Conservation (phyloP, 73 alveolate species). For the Paramecium tetraurelia region DNA sequence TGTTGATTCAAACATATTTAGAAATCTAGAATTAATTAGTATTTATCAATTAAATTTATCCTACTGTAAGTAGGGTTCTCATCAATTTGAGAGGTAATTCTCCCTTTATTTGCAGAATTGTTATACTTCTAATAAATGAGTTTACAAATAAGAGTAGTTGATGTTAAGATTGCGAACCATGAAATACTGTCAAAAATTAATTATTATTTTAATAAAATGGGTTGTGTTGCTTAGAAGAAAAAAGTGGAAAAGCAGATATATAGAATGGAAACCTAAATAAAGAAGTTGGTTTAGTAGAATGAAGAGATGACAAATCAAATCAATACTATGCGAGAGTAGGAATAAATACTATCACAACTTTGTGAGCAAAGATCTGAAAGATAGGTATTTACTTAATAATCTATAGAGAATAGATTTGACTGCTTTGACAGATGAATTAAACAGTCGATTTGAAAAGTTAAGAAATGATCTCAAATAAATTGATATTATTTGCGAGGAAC, state of each 20-base stretch:
- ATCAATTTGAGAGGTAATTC: too few relatives aligned
- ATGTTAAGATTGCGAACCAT: not conserved
- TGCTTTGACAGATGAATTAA: conserved; percentile 32
- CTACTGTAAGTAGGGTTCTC: too few relatives aligned
- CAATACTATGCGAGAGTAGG: not conserved
- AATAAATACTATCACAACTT: not conserved
- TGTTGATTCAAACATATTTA: too few relatives aligned
- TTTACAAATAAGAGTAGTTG: too few relatives aligned
- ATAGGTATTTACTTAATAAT: not conserved
- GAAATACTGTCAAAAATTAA: not conserved
- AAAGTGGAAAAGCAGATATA: not conserved
- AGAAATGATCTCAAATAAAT: not conserved
- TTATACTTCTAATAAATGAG: too few relatives aligned
- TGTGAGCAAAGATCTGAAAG: conserved; percentile 34
- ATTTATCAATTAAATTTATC: too few relatives aligned
- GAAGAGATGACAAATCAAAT: not conserved
- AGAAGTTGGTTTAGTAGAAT: not conserved
- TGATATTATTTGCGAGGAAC: not conserved
- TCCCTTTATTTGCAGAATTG: too few relatives aligned
- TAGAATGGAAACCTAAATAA: not conserved
- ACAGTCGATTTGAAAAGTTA: not conserved
- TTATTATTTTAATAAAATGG: not conserved
- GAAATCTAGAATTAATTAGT: too few relatives aligned
- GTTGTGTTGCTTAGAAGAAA: not conserved
- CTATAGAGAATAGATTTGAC: conserved; percentile 39